Conservation (phyloP, 495 filamentous ascomycete species). For the Hyphodiscus hymeniophilus region DNA sequence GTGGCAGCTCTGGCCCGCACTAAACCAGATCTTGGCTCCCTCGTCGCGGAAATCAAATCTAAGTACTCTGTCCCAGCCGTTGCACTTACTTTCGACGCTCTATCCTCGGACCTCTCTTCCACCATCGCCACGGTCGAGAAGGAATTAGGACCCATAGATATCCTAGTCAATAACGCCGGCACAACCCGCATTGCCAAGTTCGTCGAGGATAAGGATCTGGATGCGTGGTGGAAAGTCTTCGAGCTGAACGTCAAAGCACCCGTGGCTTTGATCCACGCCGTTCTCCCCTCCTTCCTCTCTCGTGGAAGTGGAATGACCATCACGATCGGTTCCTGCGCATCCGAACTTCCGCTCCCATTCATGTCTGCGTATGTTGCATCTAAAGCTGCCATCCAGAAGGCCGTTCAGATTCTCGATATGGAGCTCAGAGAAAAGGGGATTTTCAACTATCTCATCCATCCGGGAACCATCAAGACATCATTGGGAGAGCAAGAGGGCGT, state of each 20-base stretch:
- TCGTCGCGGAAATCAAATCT: slow-evolving; percentile 10
- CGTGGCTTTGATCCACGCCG: slow-evolving; percentile 21
- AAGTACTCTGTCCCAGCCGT: slow-evolving; percentile 17
- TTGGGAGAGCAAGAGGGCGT: slow-evolving; percentile 4
- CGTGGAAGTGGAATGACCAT: slow-evolving; percentile 20
- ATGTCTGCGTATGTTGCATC: slow-evolving; percentile 19
- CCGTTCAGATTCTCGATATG: slow-evolving; percentile 20
- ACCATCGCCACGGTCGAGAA: slow-evolving; percentile 14
- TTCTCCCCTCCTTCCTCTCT: slow-evolving; percentile 19
- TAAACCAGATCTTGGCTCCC: background rate
- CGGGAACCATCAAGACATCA: slow-evolving; percentile 19
- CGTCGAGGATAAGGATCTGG: slow-evolving; percentile 17
- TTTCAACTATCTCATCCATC: slow-evolving; percentile 23
- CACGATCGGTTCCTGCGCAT: slow-evolving; percentile 20
- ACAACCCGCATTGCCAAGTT: slow-evolving; percentile 16
- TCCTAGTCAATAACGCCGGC: slow-evolving; percentile 24
- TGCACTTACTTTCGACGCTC: slow-evolving; percentile 16
- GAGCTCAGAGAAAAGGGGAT: slow-evolving; percentile 22
- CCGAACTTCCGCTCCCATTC: slow-evolving; percentile 15
- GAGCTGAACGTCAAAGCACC: slow-evolving; percentile 18
- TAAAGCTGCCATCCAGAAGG: slow-evolving; percentile 19
- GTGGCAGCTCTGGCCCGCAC: slow-evolving; percentile 4
- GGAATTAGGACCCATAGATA: slow-evolving; percentile 21
- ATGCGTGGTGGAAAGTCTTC: slow-evolving; percentile 19
- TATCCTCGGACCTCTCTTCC: slow-evolving; percentile 10